A percentile compares a stretch with the other conserved stretches of the same genome.
phyloP scores from a whole-genome alignment of 1,139 yeast genomes.

The Lodderomyces metapsilosis region DNA sequence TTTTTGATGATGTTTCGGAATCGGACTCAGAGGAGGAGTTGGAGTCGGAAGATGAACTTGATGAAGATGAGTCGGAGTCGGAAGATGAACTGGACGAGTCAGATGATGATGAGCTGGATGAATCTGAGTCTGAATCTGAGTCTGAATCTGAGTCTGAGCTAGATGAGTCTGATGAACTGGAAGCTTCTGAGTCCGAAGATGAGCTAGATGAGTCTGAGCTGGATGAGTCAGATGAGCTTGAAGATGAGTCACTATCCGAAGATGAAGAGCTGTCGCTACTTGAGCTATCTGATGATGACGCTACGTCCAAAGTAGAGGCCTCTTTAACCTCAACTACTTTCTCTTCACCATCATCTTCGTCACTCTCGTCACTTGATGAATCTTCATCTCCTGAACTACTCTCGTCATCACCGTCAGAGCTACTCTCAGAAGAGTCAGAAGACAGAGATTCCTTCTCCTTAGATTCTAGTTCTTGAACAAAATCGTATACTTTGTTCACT shows the following conservation, averaged over 20 bases:
- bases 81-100: background rate
- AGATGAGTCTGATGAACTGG: conserved; percentile 1
- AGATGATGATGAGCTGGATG: conserved; percentile 5
- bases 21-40: conserved; percentile 14
- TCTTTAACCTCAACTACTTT: background rate
- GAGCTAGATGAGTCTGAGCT: conserved; percentile 13
- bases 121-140: conserved; percentile 12
- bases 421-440: conserved; percentile 13
- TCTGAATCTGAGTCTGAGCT: conserved; percentile 14
- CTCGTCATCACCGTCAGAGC: conserved; percentile 6
- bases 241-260: conserved; percentile 1
- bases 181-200: background rate
- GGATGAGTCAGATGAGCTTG: conserved; percentile 4
- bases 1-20: conserved; percentile 14
- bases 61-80: conserved; percentile 10
- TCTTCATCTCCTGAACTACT: conserved; percentile 5
- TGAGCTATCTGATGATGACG: background rate
- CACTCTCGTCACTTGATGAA: conserved; percentile 1
- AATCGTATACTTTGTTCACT: background rate
- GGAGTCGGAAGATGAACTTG: conserved; percentile 1
- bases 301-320: background rate
- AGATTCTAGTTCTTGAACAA: background rate
- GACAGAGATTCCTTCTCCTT: conserved; percentile 10
- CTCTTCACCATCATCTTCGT: background rate
- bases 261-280: conserved; percentile 3